Percentiles rank a stretch among this genome's conserved stretches.
Evolutionary conservation across 768 basidiomycete genomes (phyloP).

Genomic region (Hericium erinaceus): DNA sequence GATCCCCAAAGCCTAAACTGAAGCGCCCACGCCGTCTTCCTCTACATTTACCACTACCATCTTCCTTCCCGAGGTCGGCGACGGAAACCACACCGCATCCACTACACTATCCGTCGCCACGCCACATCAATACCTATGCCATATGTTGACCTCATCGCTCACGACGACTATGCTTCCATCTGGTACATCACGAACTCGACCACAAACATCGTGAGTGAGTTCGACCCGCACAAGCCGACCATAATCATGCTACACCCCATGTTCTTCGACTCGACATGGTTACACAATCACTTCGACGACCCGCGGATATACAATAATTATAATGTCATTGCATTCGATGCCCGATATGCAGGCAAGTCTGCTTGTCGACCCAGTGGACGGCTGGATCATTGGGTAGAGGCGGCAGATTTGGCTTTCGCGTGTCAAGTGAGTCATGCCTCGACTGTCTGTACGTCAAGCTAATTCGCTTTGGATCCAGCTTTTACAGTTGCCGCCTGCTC

Average conservation of each 20-base stretch:
- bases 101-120: too few species aligned
- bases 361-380: conserved; percentile 39
- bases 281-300: conserved; percentile 58
- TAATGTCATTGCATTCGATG: conserved; percentile 72
- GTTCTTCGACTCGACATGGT: conserved; percentile 63
- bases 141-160: conserved; percentile 53
- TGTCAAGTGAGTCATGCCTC: conserved; percentile 38
- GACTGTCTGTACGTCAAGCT: not conserved
- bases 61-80: too few species aligned
- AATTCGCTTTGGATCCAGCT: conserved; percentile 26
- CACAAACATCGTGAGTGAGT: conserved; percentile 51
- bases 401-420: conserved; percentile 65
- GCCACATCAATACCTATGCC: conserved; percentile 38
- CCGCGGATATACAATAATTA: conserved; percentile 45
- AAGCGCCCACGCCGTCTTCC: too few species aligned
- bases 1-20: too few species aligned
- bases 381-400: conserved; percentile 71
- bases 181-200: conserved; percentile 63
- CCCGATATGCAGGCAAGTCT: conserved; percentile 54
- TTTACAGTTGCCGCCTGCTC: conserved; percentile 56
- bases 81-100: too few species aligned
- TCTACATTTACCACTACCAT: too few species aligned
- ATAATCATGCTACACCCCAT: conserved; percentile 60
- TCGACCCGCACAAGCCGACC: conserved; percentile 57
- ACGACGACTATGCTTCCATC: conserved; percentile 60